Conservation (phyloP, 2,329 filamentous ascomycete species). For the Cladophialophora carrionii region DNA sequence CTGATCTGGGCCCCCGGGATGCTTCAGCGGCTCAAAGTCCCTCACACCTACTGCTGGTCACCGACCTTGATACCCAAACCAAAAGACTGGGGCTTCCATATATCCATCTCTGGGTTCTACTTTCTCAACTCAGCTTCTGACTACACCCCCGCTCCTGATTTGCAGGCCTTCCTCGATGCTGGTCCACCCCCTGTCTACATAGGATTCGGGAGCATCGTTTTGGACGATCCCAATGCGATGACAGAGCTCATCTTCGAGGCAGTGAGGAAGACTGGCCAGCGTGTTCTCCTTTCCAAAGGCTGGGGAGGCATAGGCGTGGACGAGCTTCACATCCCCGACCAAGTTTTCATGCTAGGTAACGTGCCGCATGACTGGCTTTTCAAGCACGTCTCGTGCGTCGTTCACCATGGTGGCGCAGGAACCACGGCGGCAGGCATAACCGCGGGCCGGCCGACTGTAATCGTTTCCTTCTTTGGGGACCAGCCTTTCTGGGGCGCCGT, state of each 20-base stretch:
- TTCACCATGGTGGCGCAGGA: conserved; percentile 85
- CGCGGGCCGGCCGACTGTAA: conserved; percentile 76
- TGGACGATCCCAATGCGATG: conserved; percentile 72
- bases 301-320: conserved; percentile 83
- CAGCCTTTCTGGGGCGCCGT: conserved; percentile 83
- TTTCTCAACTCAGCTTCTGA: conserved; percentile 69
- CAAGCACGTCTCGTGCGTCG: conserved; percentile 74
- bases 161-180: conserved; percentile 66
- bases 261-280: conserved; percentile 64
- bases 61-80: conserved; percentile 75
- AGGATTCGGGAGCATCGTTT: conserved; percentile 79
- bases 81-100: conserved; percentile 71
- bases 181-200: conserved; percentile 78
- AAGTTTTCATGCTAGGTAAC: conserved; percentile 81
- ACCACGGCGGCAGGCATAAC: conserved; percentile 86
- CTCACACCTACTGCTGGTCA: conserved; percentile 91
- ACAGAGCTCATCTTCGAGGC: conserved; percentile 73
- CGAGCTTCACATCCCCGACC: conserved; percentile 67
- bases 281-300: conserved; percentile 80
- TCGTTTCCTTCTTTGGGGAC: conserved; percentile 85
- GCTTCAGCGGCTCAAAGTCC: conserved; percentile 72
- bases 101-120: conserved; percentile 75
- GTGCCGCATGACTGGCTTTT: conserved; percentile 90
- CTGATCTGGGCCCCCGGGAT: conserved; percentile 81
- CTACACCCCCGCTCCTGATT: conserved; percentile 66